phyloP scores from a whole-genome alignment of 345 rosid species.

The Brassica carinata region DNA sequence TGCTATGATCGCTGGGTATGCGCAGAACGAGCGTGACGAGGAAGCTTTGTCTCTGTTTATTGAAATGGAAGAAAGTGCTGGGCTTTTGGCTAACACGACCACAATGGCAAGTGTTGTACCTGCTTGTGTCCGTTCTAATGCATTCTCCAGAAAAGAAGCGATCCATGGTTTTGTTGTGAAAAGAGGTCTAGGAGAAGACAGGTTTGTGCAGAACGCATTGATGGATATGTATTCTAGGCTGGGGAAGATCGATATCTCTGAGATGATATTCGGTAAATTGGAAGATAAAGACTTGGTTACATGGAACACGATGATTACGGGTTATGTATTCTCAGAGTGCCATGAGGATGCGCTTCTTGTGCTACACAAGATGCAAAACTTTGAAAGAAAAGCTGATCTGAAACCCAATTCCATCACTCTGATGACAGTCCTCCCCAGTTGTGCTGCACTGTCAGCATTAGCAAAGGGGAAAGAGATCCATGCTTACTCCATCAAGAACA shows the following conservation, averaged over 20 bases:
- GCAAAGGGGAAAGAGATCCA: conserved; percentile 89
- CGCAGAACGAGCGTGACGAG: conserved; percentile 66
- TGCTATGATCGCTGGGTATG: conserved; percentile 91
- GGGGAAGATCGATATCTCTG: conserved; percentile 61
- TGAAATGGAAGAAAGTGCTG: conserved; percentile 65
- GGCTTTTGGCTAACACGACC: conserved; percentile 71
- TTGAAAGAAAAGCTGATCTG: conserved; percentile 34
- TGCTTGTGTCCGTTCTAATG: conserved; percentile 61
- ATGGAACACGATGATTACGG: conserved; percentile 88
- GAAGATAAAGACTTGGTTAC: conserved; percentile 72
- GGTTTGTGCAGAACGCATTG: conserved; percentile 83
- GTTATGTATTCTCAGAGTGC: conserved; percentile 59
- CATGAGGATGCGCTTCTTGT: conserved; percentile 61
- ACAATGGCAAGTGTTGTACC: conserved; percentile 84
- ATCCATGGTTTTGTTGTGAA: conserved; percentile 78
- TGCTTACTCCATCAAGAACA: conserved; percentile 75
- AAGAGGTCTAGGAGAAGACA: conserved; percentile 59
- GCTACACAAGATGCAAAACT: conserved; percentile 66
- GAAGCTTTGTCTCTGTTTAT: conserved; percentile 70
- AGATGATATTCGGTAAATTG: conserved; percentile 60
- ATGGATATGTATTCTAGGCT: conserved; percentile 84
- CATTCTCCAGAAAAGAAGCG: conserved; percentile 61
- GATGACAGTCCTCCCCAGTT: conserved; percentile 83
- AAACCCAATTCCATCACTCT: conserved; percentile 82
- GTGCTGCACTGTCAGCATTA: conserved; percentile 75